Evolutionary conservation across 2,329 filamentous ascomycete genomes (phyloP), one percentile per base, ranked within the genome.

Genomic region (Monosporascus sp.): DNA sequence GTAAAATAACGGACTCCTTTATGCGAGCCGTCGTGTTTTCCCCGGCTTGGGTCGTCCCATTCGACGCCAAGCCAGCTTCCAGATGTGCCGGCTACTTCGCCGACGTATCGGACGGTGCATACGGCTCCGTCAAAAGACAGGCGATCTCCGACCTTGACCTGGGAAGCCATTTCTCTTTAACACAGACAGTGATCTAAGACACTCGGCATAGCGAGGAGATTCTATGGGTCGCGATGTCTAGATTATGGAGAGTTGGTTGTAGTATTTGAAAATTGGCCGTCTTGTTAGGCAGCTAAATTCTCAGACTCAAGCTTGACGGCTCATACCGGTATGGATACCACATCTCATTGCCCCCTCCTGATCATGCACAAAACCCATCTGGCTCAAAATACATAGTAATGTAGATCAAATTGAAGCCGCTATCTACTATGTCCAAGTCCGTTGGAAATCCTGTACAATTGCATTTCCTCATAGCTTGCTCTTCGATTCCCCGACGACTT

Each of bases 11-110:
- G 84, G 57, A 81, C 77, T 55, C 88, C 90, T 58, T 88, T 85
- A 71, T 95, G 85, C 56, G 87, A 85, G 54, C 94, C 94, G 65
- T 93, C 83, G 72, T 99, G 92, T 75, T 97, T 97, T 56, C 94
- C 94, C 64, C 92, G 81, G 38, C 77, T 79, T 53, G 85, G 76
- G 69, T 97, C 89, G 72, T 97, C 93, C 94, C 94, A 99, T 79
- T 99, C 94, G 48, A 97, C 90, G 47, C 94, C 94, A 36, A 97
- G 80, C 92, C 93, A 97, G 57, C 80, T 77, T 48, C 90, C 89
- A 44, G 81, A 78, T 8, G 90, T 92, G 60, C 88, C 89, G 49
- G 82, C 78, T 7, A 97, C 87, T 36, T 80, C 70, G 45, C 94
- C 94, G 56, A 89, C 73, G 67, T 92, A 97, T 56, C 90, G 86